Conservation (phyloP, 768 basidiomycete genomes). For the Collybiopsis luxurians region DNA sequence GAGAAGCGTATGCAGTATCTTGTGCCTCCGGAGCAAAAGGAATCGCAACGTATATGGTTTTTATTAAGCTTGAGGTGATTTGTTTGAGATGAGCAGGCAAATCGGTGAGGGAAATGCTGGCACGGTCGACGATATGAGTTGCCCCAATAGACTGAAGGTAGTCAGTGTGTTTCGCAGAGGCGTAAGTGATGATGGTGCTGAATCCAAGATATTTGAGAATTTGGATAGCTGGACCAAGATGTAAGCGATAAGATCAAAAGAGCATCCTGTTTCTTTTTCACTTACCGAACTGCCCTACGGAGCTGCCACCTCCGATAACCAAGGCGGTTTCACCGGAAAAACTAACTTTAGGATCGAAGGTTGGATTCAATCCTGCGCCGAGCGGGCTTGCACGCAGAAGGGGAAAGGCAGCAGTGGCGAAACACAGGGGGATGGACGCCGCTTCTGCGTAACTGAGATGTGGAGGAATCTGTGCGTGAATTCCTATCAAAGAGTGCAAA, state of each 20-base stretch:
- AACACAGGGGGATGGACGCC: constrained; percentile 42
- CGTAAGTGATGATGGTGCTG: constrained; percentile 16
- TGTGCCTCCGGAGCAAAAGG: constrained; percentile 40
- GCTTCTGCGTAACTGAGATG: constrained; percentile 47
- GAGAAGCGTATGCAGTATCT: constrained; percentile 29
- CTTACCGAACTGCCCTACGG: constrained; percentile 42
- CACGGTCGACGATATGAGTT: constrained; percentile 18
- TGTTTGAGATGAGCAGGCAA: not conserved
- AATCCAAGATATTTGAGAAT: constrained; percentile 13
- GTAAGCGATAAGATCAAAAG: constrained; percentile 8
- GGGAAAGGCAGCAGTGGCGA: constrained; percentile 47
- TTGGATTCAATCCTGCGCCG: constrained; percentile 39
- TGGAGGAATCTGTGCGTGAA: constrained; percentile 39
- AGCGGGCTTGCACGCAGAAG: constrained; percentile 38
- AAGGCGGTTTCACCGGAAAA: constrained; percentile 44
- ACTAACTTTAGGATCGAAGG: constrained; percentile 35
- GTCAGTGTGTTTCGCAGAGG: constrained; percentile 12
- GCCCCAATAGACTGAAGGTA: constrained; percentile 17
- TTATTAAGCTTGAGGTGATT: constrained; percentile 17
- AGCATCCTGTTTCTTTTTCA: not conserved
- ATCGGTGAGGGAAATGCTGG: not conserved
- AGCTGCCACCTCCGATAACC: constrained; percentile 46
- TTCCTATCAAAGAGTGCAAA: not conserved
- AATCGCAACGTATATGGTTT: constrained; percentile 15
- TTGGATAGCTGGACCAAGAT: constrained; percentile 12